Percentiles rank a stretch among this genome's conserved stretches.
These are phyloP conservation scores for Mixia osmundae DNA, from an alignment of 1,284 basidiomycete genomes.

Conservation along the genomic window DNA sequence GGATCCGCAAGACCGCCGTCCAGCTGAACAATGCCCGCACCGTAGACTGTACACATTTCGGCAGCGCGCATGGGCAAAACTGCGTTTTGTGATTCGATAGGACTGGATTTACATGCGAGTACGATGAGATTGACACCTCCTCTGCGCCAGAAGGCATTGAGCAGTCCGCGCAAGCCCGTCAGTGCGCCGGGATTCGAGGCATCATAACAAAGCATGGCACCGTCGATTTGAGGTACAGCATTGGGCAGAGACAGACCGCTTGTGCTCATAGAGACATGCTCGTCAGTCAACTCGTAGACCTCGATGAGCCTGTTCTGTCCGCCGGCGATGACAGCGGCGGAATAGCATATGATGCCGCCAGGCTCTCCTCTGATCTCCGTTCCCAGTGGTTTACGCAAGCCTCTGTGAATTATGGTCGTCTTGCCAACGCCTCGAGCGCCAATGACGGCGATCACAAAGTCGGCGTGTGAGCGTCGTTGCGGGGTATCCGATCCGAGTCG, in stretches of 20 bases:
- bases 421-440: conserved; percentile 19
- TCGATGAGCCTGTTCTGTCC: conserved; percentile 13
- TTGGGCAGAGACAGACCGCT: conserved; percentile 17
- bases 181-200: conserved; percentile 15
- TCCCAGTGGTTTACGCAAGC: conserved; percentile 12
- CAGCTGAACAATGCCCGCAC: conserved; percentile 18
- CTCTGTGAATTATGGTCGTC: conserved; percentile 16
- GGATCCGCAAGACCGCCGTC: conserved; percentile 18
- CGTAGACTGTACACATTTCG: conserved; percentile 16
- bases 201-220: conserved; percentile 19
- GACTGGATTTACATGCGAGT: conserved; percentile 17
- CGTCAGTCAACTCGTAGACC: conserved; percentile 18
- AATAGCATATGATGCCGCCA: neutral
- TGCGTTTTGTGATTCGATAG: conserved; percentile 5
- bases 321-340: conserved; percentile 11
- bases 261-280: conserved; percentile 9
- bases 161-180: conserved; percentile 10
- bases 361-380: conserved; percentile 14
- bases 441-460: conserved; percentile 9
- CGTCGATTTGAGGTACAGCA: conserved; percentile 15
- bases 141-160: conserved; percentile 18
- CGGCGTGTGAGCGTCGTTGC: conserved; percentile 4
- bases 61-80: conserved; percentile 15
- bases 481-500: too few relatives aligned
- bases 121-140: conserved; percentile 17